Evolutionary conservation across 2,329 filamentous ascomycete genomes (phyloP), one percentile per base, ranked within the genome.

Genomic region (Alternaria sp.): DNA sequence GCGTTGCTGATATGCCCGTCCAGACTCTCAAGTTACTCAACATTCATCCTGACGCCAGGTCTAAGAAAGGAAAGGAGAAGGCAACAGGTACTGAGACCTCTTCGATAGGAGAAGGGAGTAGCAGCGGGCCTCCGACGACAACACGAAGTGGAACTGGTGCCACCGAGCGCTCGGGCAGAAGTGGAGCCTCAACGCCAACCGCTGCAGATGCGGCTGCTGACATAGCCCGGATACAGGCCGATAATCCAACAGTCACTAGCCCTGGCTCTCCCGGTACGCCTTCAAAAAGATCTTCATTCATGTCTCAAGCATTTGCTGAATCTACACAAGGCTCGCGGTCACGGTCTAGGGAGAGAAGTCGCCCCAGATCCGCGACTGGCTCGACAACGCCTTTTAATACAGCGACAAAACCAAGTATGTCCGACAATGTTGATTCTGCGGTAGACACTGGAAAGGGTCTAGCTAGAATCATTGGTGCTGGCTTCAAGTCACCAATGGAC

Each of bases 401-500:
- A 28, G 67, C 64, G n/a, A 53, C 67, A 21, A 33, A 57, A 5
- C 56, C 62, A 49, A 57, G 54, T 6, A 42, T 67, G 23, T 51
- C 58, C n/a, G 65, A 65, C 29, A 65, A 54, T 10, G 50, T 68
- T 2, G 88, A 90, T 17, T 83, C 84, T 26, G 88, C 87, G 2
- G 79, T 90, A 11, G 86, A 85, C 45, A 87, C 90, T 7, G 85
- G 86, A 1, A 89, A 86, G 65, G 87, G 89, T 2, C 84, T 93
- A 34, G 84, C 86, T 23, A 86, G 88, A n/a, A 89, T 95, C 46
- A 86, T 93, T 5, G 84, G 85, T 10, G 88, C 90, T n/a, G 86
- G 90, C 5, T 82, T 94, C 58, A 91, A 90, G 67, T 89, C 89
- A 2, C 93, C 93, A 0, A 89, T 95, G 83, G 92, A 96, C 73